Evolutionary conservation across 2,329 filamentous ascomycete species (phyloP), one percentile per base, ranked within the genome.

Genomic region (Pyrenochaeta sp.): DNA sequence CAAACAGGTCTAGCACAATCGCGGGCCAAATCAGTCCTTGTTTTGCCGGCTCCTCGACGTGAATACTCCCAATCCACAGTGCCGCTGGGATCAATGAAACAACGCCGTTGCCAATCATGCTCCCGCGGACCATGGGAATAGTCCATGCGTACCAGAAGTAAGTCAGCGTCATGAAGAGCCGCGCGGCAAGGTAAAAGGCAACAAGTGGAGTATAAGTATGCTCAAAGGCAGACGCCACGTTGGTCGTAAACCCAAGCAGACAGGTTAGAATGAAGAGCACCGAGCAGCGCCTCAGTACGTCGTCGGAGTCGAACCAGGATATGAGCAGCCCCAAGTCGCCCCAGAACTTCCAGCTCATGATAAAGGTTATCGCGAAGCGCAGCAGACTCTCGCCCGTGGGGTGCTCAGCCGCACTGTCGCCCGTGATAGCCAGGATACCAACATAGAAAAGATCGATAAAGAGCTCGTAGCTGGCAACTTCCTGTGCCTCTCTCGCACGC

Each of bases 291-390:
- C 83, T 81, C 9, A 82, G 59, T 23, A 87, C 76, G 53, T 87
- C 84, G 51, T 85, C 81, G 14, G 65, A 79, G 53, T 86, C 81
- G 56, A 86, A 85, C 82, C 83, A 84, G 44, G 75, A 79, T 44
- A 86, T 74, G 7, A 83, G 69, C 15, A 81, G 59, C 7, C 77
- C 74, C 35, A 86, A 74, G 48, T 86, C 83, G 34, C 74, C 75
- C 83, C 83, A 87, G 49, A 86, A 81, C 58, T 84, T 85, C 77
- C 80, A 85, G 20, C 78, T 79, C 70, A 86, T 77, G 48, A 81
- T 79, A 58, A 87, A 86, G 0, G 81, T 83, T 28, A 85, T 80
- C 38, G 76, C 68, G 57, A 86, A 87, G 19, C 78, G 75, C 14
- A 85, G 73, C n/a, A 87, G 68, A 31, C 81, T 77, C 21, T 76